These are phyloP conservation scores for Populus davidiana DNA, from an alignment of 345 rosid species.

Conservation along the genomic window DNA sequence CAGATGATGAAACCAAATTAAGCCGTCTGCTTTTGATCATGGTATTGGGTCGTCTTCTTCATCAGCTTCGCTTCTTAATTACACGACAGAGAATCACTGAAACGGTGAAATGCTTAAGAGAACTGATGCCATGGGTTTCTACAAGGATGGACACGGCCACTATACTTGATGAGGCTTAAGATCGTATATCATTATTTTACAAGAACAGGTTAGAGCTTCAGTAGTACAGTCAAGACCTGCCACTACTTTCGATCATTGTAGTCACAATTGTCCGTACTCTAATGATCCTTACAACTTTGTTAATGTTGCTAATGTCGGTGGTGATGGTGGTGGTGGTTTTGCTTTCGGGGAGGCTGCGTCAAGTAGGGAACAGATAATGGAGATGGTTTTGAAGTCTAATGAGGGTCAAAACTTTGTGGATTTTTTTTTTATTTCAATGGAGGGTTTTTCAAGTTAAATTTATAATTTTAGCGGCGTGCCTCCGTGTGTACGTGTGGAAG, in stretches of 20 bases:
- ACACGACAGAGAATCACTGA: constrained; percentile 37
- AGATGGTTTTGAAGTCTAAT: constrained; percentile 29
- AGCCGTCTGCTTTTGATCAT: not conserved
- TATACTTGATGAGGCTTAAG: constrained; percentile 53
- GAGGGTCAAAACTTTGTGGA: not conserved
- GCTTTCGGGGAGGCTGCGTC: constrained; percentile 15
- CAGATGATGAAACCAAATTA: not conserved
- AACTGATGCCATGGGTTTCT: constrained; percentile 58
- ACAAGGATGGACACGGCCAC: constrained; percentile 46
- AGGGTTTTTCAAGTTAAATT: not conserved
- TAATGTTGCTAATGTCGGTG: not conserved
- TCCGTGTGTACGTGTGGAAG: not conserved
- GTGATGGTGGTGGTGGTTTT: no score
- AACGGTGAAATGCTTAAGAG: constrained; percentile 46
- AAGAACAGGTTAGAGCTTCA: constrained; percentile 44
- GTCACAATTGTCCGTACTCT: no score
- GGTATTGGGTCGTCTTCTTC: not conserved
- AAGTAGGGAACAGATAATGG: constrained; percentile 51
- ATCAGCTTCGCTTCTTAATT: not conserved
- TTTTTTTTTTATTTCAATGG: no score
- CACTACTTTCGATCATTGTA: constrained; percentile 10
- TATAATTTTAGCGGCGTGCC: not conserved
- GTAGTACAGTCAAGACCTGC: constrained; percentile 54
- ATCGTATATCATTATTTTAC: constrained; percentile 55
- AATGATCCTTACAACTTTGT: not conserved